Evolutionary conservation across 2,329 filamentous ascomycete species (phyloP).

Genomic region (Apiospora malaysiana): DNA sequence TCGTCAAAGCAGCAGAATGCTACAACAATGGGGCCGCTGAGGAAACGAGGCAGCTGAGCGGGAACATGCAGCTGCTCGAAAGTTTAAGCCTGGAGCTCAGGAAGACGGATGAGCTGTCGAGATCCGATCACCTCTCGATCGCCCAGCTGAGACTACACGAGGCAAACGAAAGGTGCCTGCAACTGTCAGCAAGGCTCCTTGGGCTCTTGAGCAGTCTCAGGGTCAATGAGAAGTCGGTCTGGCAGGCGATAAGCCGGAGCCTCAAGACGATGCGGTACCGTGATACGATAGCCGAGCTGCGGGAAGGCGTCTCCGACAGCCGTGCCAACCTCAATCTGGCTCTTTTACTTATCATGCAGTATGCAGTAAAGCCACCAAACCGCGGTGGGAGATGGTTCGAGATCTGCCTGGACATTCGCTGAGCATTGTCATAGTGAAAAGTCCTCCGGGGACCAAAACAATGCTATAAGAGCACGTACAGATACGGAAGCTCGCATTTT

Average conservation of each 20-base stretch:
- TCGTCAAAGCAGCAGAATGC: constrained; percentile 4
- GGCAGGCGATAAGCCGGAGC: neutral
- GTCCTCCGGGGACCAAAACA: neutral
- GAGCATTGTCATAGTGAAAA: neutral
- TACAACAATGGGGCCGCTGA: neutral
- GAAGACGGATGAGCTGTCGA: rapidly evolving
- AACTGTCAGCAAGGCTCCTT: neutral
- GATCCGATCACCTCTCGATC: neutral
- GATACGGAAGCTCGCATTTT: neutral
- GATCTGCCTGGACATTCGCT: neutral
- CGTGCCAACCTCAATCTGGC: neutral
- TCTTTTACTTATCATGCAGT: neutral
- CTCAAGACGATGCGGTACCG: neutral
- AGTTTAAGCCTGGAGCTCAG: neutral
- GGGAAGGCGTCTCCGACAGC: neutral
- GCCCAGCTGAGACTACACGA: neutral
- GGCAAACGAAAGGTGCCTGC: neutral
- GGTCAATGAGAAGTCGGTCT: neutral
- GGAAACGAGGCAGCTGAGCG: neutral
- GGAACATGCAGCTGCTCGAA: neutral
- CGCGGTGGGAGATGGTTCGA: neutral
- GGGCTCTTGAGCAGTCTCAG: neutral
- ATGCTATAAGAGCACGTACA: neutral
- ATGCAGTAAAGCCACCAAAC: neutral
- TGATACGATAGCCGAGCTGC: neutral